Evolutionary conservation across 768 basidiomycete species (phyloP).

Genomic region (Termitomyces sp.): DNA sequence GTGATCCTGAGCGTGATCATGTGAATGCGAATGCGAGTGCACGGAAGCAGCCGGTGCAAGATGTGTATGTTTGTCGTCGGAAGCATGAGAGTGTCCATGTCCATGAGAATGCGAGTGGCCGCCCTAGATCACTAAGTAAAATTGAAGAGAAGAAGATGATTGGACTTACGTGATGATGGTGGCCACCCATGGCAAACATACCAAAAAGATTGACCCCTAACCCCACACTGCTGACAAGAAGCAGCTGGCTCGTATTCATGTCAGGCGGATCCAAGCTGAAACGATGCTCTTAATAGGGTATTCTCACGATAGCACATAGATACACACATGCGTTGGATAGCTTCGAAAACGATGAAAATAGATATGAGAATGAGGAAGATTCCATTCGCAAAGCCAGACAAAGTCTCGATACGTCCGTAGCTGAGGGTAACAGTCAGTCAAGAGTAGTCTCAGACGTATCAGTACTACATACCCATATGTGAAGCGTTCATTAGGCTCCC

Average conservation of each 20-base stretch:
- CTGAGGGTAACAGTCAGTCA: conserved; percentile 31
- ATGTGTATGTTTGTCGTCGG: conserved; percentile 12
- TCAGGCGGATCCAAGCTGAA: conserved; percentile 87
- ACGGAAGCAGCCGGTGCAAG: conserved; percentile 17
- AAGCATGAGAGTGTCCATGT: conserved; percentile 32
- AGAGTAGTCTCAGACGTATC: not conserved
- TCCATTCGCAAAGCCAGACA: conserved; percentile 98
- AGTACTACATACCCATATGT: conserved; percentile 75
- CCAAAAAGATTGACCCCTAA: conserved; percentile 94
- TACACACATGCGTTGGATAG: conserved; percentile 84
- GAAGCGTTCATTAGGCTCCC: conserved; percentile 91
- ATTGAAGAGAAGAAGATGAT: not conserved
- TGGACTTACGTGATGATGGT: conserved; percentile 72
- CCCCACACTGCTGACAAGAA: conserved; percentile 85
- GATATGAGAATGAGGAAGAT: conserved; percentile 92
- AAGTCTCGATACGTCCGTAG: conserved; percentile 92
- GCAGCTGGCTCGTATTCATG: conserved; percentile 92
- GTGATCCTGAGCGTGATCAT: conserved; percentile 9
- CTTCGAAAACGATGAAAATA: conserved; percentile 97
- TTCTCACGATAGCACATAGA: not conserved
- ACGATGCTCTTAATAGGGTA: not conserved
- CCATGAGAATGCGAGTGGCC: conserved; percentile 55
- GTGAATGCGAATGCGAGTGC: conserved; percentile 20
- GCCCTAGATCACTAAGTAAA: conserved; percentile 26
- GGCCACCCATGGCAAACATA: conserved; percentile 98